A percentile compares a stretch with the other conserved stretches of the same genome.
Evolutionary conservation across 164 flowering plant species (phyloP).

Genomic region (Magnolia kwangsiensis): DNA sequence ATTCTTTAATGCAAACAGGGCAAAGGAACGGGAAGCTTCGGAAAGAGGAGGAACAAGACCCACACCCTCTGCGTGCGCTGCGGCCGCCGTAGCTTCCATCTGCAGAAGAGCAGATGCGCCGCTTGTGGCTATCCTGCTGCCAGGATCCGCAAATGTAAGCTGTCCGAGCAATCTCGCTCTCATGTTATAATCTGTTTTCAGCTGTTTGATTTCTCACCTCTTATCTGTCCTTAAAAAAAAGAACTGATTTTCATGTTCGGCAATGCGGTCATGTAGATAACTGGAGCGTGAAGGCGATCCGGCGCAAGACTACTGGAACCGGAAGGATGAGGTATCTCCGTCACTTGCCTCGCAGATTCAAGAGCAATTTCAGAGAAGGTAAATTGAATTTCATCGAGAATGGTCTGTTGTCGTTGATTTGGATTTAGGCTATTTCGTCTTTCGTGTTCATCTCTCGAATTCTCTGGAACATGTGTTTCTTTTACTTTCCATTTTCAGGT

Average conservation of each 20-base stretch:
- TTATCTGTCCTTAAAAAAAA: not conserved
- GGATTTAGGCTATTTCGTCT: not conserved
- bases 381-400: not conserved
- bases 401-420: not conserved
- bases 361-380: slow-evolving; percentile 69
- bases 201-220: not conserved
- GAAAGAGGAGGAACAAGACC: slow-evolving; percentile 52
- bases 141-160: slow-evolving; percentile 38
- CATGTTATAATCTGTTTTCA: not conserved
- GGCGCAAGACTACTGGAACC: slow-evolving; percentile 68
- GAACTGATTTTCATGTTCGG: not conserved
- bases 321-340: slow-evolving; percentile 69
- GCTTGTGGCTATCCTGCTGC: slow-evolving; percentile 40
- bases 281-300: slow-evolving; percentile 67
- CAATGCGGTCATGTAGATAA: slow-evolving; percentile 31
- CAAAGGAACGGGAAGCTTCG: slow-evolving; percentile 48
- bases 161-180: not conserved
- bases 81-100: slow-evolving; percentile 48
- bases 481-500: slow-evolving; percentile 24
- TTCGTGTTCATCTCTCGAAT: too few species aligned
- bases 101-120: slow-evolving; percentile 48
- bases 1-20: slow-evolving; percentile 19
- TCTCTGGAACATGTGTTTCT: too few species aligned
- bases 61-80: slow-evolving; percentile 49
- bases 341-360: slow-evolving; percentile 53